Base-by-base conservation (phyloP, 331 rosid genomes). In the Rhamnella rubrinervis region DNA sequence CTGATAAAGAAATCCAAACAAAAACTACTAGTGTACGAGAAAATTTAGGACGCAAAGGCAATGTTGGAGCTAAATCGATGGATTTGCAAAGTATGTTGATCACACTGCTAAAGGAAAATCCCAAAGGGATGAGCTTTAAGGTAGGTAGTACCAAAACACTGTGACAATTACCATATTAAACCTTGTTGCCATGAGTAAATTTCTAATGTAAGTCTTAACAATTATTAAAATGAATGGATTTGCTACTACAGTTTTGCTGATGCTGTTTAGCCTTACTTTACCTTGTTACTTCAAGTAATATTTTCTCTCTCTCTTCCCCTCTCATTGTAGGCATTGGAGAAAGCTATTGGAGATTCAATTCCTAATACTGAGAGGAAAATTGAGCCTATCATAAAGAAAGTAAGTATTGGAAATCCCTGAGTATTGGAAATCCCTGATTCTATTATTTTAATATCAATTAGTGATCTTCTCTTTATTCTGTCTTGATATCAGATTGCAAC, bases 121-220 rank as follows among this genome's bases (percentile, higher is more conserved):
- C 98, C 59, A 81, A 71, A 71, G 98, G 98, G 78, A 88, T 91
- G 96, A 87, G 86, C 67, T 38, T 76, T 63, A 87, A 85, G 96
- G 98, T 88, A 73, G 51, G 68, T 63, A 37, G 61, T 31, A 31
- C 35, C 35, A 8, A 10, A 71, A 40, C 18, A 25, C 14, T 10
- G 6, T 75, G 44, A 26, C 39, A 6, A 40, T 47, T 10, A 26
- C 50, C 44, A 35, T 51, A 41, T 63, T 38, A 11, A 21, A 52
- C 56, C 56, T 17, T 61, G 18, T 35, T n/a, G 50, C 64, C 67
- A 25, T 55, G 26, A 6, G 50, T 52, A 61, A 37, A 51, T 49
- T 63, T 14, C 47, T 23, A n/a, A 17, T 52, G 20, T 13, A 6
- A 18, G 25, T n/a, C 7, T 19, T 31, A 31, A 18, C 23, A 0